Conservation (phyloP, 345 rosid genomes). For the Acer saccharum region DNA sequence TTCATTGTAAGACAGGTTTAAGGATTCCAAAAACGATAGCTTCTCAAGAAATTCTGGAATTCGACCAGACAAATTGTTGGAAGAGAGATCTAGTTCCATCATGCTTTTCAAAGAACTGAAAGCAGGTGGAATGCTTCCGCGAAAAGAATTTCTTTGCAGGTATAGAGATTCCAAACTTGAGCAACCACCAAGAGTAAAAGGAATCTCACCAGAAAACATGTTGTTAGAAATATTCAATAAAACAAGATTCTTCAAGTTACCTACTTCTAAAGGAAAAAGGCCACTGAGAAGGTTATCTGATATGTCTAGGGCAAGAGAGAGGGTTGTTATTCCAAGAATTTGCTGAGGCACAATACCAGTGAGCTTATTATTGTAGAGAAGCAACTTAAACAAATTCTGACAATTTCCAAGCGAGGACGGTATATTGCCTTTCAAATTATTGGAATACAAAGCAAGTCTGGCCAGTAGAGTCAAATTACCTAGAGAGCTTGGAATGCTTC, state of each 20-base stretch:
- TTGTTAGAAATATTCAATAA: constrained; percentile 15
- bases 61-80: too few species aligned
- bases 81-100: too few species aligned
- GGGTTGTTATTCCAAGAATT: constrained; percentile 11
- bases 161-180: neutral
- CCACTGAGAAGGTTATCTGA: constrained; percentile 14
- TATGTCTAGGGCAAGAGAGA: neutral
- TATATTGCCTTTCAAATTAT: constrained; percentile 20
- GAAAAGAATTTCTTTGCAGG: neutral
- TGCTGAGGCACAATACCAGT: constrained; percentile 22
- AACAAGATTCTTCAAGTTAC: constrained; percentile 6
- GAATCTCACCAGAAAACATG: constrained; percentile 8
- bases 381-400: too few species aligned
- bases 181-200: constrained; percentile 14
- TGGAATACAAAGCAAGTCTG: neutral
- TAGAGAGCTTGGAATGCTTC: too few species aligned
- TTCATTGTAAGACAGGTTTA: too few species aligned
- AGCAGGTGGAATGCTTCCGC: constrained; percentile 2
- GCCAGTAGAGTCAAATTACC: neutral
- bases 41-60: too few species aligned
- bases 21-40: too few species aligned
- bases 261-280: constrained; percentile 8
- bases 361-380: too few species aligned
- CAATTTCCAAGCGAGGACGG: constrained; percentile 18
- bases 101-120: too few species aligned